Conservation (phyloP, 2,329 filamentous ascomycete species). For the Penicillium sp. region DNA sequence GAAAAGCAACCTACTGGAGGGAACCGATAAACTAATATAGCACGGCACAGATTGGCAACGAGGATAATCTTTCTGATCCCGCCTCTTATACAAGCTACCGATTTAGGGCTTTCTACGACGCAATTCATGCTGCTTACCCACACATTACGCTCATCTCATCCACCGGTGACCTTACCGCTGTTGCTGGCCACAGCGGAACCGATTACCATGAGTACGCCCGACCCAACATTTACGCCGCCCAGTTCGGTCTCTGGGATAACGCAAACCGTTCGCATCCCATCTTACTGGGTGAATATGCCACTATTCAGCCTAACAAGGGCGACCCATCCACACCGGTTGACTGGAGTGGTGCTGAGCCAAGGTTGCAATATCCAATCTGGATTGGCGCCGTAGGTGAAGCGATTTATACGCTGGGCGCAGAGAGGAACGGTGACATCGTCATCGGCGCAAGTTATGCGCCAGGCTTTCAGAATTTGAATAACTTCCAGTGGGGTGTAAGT, state of each 20-base stretch:
- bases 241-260: constrained; percentile 59
- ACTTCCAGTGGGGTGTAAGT: constrained; percentile 33
- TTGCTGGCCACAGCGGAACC: constrained; percentile 39
- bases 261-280: constrained; percentile 34
- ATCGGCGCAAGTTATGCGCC: constrained; percentile 35
- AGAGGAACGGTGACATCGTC: constrained; percentile 36
- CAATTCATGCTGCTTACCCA: constrained; percentile 56
- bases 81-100: constrained; percentile 52
- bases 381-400: constrained; percentile 63
- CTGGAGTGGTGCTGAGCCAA: neutral
- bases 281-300: constrained; percentile 31
- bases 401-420: constrained; percentile 59
- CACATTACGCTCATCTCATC: constrained; percentile 59
- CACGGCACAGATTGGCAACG: constrained; percentile 56
- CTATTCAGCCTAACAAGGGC: constrained; percentile 11
- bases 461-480: constrained; percentile 31
- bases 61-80: constrained; percentile 60
- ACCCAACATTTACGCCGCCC: constrained; percentile 52
- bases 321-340: neutral
- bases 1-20: neutral
- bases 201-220: constrained; percentile 57
- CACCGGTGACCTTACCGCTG: constrained; percentile 25
- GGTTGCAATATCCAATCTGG: constrained; percentile 19
- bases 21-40: neutral
- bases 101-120: constrained; percentile 60